Base-by-base conservation (phyloP, 2,329 filamentous ascomycete genomes). In the Furcasterigmium sp. region DNA sequence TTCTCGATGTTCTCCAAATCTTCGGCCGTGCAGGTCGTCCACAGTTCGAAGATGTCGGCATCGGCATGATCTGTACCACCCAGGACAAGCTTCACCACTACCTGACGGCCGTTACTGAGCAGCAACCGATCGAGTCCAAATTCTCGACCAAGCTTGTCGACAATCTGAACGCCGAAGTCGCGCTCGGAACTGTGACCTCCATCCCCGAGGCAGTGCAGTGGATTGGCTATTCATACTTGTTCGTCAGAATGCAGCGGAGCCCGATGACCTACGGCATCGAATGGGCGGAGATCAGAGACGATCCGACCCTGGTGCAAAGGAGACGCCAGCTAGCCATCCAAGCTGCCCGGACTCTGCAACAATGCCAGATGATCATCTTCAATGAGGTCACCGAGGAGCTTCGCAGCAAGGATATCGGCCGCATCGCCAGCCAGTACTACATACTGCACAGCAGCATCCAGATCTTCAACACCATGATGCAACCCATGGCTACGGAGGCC, bases 301-400 rank as follows among this genome's bases (percentile, higher is more conserved):
- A 98, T 55, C 91, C 90, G 0, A 84, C 82, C 46, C 76, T 98
- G 20, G 89, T 96, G 2, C 85, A 93, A 57, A 78, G 91, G 52
- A 81, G 93, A 41, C 81, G 91, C 3, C 84, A 93, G 51, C 72
- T 98, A 41, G 85, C 93, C 42, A 90, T 95, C 36, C 84, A 95
- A 54, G 93, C 93, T 19, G 93, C 93, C 1, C 77, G 84, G 35
- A 87, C 88, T 5, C 69, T 98, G 35, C 91, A 96, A 58, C 78
- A 91, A 57, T 95, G 88, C 53, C 93, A 98, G 65, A 98, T 98
- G 94, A 93, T 98, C 56, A 93, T 98, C 44, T 98, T 91, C 71
- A 96, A 98, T 52, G 93, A 97, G 58, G 80, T 75, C 15, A 98
- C 91, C 0, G 91, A 96, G 53, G 91, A 96, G 56, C 78, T 98